Percentiles rank a stretch among this genome's conserved stretches.
Evolutionary conservation across 2,329 filamentous ascomycete species (phyloP).

Genomic region (Neonectria neomacrospora): DNA sequence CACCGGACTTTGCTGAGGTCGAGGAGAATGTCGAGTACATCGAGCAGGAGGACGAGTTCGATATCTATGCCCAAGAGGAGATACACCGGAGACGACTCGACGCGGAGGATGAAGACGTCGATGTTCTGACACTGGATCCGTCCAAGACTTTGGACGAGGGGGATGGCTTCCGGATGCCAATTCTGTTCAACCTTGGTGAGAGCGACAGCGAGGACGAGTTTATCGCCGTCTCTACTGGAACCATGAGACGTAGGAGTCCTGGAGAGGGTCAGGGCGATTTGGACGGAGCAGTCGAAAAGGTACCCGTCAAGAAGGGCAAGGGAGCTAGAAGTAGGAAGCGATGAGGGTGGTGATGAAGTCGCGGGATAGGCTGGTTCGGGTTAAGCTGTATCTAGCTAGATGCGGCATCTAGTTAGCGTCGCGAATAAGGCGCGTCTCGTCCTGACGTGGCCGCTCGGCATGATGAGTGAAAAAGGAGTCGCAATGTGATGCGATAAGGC

Average conservation of each 20-base stretch:
- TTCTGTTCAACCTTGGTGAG: conserved; percentile 90
- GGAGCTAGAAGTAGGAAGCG: conserved; percentile 55
- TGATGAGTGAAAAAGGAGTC: conserved; percentile 20
- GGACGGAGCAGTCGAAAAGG: conserved; percentile 61
- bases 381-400: conserved; percentile 29
- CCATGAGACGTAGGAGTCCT: conserved; percentile 87
- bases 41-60: conserved; percentile 96
- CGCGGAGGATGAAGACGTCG: conserved; percentile 91
- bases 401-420: conserved; percentile 19
- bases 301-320: conserved; percentile 54
- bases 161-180: conserved; percentile 86
- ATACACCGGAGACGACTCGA: conserved; percentile 91
- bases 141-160: conserved; percentile 70
- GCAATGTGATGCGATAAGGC: conserved; percentile 21
- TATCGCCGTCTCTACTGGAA: conserved; percentile 75
- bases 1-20: conserved; percentile 95
- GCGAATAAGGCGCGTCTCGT: conserved; percentile 1
- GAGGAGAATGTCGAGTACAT: conserved; percentile 98
- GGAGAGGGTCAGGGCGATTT: conserved; percentile 74
- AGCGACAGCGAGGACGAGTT: conserved; percentile 96
- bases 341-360: conserved; percentile 23
- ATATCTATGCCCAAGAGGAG: conserved; percentile 95
- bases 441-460: conserved; percentile 24
- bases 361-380: conserved; percentile 9
- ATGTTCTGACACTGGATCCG: conserved; percentile 83